Evolutionary conservation across 768 basidiomycete species (phyloP).

Genomic region (Sarcodon aspratus): DNA sequence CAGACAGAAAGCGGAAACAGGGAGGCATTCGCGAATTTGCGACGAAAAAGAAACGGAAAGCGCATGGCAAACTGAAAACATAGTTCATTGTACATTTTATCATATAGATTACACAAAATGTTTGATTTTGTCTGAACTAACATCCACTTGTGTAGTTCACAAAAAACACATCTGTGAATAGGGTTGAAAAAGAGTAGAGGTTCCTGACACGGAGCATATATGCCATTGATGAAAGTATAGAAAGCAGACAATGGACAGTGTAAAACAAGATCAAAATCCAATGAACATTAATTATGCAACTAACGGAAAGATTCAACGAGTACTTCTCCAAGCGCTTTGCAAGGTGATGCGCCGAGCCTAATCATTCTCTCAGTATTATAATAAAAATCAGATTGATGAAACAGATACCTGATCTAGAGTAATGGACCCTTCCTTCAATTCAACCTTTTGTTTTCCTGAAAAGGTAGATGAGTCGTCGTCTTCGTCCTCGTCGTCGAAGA

Average conservation of each 20-base stretch:
- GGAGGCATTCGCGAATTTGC: no score
- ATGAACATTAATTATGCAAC: conserved; percentile 2
- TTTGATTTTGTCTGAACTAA: no score
- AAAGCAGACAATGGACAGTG: background rate
- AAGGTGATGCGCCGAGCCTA: conserved; percentile 73
- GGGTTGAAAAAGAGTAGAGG: no score
- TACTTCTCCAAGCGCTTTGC: conserved; percentile 83
- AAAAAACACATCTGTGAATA: no score
- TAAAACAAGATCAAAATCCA: conserved; percentile 29
- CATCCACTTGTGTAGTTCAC: no score
- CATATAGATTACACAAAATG: no score
- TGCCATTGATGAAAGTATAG: no score
- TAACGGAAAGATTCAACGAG: conserved; percentile 17
- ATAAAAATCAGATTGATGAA: background rate
- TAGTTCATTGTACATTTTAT: no score
- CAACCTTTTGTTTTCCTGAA: conserved; percentile 53
- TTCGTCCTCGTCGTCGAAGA: conserved; percentile 68
- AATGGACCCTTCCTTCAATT: conserved; percentile 75
- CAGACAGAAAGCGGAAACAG: no score
- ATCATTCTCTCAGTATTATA: conserved; percentile 1
- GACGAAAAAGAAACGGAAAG: conserved; percentile 4
- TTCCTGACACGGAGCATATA: no score
- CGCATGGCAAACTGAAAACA: conserved; percentile 1
- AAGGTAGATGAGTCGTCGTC: conserved; percentile 20
- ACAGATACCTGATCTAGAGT: conserved; percentile 78